A percentile compares a stretch with the other conserved stretches of the same genome.
Evolutionary conservation across 2,329 filamentous ascomycete species (phyloP).

Genomic region (Domatiomyces catenatus): DNA sequence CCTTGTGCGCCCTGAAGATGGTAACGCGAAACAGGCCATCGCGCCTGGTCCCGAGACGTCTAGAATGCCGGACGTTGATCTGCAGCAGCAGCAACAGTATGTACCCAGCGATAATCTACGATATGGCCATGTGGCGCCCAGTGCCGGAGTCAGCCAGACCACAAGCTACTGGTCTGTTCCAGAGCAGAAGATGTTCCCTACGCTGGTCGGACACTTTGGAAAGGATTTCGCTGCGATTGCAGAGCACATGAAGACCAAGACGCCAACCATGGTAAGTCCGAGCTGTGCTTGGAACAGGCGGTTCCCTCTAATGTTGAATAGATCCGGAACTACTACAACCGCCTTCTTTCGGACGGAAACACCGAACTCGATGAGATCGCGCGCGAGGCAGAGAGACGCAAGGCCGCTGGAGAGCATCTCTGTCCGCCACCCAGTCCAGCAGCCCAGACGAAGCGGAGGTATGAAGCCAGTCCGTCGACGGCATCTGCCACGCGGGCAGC

Average conservation of each 20-base stretch:
- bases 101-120: constrained; percentile 2
- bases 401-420: constrained; percentile 29
- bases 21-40: constrained; percentile 5
- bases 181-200: constrained; percentile 33
- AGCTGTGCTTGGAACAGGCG: not conserved
- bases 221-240: constrained; percentile 35
- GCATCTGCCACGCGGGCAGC: constrained; percentile 13
- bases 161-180: constrained; percentile 39
- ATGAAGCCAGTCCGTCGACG: constrained; percentile 30
- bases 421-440: constrained; percentile 29
- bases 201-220: constrained; percentile 32
- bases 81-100: constrained; percentile 3
- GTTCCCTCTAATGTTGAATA: constrained; percentile 13
- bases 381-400: constrained; percentile 29
- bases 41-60: not conserved
- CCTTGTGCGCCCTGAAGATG: constrained; percentile 8
- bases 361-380: constrained; percentile 30
- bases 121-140: constrained; percentile 1
- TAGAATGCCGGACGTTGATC: constrained; percentile 2
- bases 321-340: constrained; percentile 37
- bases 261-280: constrained; percentile 33
- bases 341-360: constrained; percentile 29
- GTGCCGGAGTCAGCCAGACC: constrained; percentile 21
- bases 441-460: constrained; percentile 31
- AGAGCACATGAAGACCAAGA: constrained; percentile 37